Percentiles rank a stretch among this genome's conserved stretches.
These are phyloP conservation scores for Aspergillus carlsbadensis DNA, from an alignment of 495 filamentous ascomycete genomes.

Conservation along the genomic window DNA sequence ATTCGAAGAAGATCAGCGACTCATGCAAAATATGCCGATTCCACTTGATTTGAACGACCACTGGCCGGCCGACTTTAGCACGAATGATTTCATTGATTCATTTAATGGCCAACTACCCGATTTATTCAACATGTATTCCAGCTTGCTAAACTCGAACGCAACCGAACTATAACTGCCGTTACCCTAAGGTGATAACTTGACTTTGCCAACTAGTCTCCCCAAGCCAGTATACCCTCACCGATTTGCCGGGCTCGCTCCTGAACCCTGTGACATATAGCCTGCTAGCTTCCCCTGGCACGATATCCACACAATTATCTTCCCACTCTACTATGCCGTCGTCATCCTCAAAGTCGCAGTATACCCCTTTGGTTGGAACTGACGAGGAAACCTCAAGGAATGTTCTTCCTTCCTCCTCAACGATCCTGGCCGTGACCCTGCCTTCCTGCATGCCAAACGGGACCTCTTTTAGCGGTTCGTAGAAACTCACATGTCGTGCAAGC, in stretches of 20 bases:
- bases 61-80: too few species aligned
- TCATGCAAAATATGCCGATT: too few species aligned
- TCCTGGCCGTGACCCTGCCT: neutral
- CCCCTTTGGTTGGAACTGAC: neutral
- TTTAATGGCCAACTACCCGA: too few species aligned
- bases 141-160: too few species aligned
- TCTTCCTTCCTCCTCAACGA: neutral
- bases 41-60: too few species aligned
- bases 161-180: too few species aligned
- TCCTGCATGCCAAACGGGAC: neutral
- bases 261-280: neutral
- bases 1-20: too few species aligned
- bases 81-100: too few species aligned
- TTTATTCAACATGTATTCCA: too few species aligned
- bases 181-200: neutral
- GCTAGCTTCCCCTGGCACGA: neutral
- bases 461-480: neutral
- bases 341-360: neutral
- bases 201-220: neutral
- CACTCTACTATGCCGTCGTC: neutral
- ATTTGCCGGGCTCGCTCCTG: neutral
- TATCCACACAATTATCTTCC: conserved; percentile 1
- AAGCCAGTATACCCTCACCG: neutral
- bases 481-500: neutral
- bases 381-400: neutral